These are phyloP conservation scores for Raffaelea ambrosiae DNA, from an alignment of 2,329 filamentous ascomycete species.

Conservation along the genomic window DNA sequence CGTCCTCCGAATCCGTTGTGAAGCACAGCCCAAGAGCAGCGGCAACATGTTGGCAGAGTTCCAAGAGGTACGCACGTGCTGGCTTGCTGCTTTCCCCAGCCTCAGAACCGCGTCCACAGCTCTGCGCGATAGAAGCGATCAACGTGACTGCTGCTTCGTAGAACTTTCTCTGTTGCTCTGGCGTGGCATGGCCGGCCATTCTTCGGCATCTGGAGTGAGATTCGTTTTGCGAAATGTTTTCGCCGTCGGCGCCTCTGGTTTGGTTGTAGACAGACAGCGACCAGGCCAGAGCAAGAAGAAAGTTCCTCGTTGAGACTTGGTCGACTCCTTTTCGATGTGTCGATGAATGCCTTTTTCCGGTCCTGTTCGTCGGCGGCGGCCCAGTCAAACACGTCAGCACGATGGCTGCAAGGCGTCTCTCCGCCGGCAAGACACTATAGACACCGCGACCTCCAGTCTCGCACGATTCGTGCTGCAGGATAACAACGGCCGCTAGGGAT, in stretches of 20 bases:
- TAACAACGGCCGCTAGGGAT: slow-evolving; percentile 27
- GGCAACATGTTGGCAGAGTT: slow-evolving; percentile 32
- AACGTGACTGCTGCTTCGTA: slow-evolving; percentile 28
- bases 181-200: not conserved
- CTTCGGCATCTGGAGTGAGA: not conserved
- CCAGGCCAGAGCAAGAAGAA: not conserved
- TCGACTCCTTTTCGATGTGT: too few relatives aligned
- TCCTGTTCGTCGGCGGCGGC: not conserved
- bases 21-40: not conserved
- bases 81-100: slow-evolving; percentile 9
- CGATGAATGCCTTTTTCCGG: too few relatives aligned
- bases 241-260: not conserved
- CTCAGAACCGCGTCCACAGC: slow-evolving; percentile 31
- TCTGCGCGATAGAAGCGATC: slow-evolving; percentile 36
- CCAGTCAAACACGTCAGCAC: not conserved
- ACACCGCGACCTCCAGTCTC: not conserved
- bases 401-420: not conserved
- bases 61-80: slow-evolving; percentile 28
- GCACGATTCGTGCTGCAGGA: slow-evolving; percentile 15
- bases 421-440: not conserved
- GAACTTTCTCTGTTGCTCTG: slow-evolving; percentile 10
- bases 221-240: too few relatives aligned
- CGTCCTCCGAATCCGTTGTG: slow-evolving; percentile 18
- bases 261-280: not conserved
- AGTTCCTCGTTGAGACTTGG: not conserved